These are phyloP conservation scores for Leccinum proliferum DNA, from an alignment of 1,284 basidiomycete species.

Conservation along the genomic window DNA sequence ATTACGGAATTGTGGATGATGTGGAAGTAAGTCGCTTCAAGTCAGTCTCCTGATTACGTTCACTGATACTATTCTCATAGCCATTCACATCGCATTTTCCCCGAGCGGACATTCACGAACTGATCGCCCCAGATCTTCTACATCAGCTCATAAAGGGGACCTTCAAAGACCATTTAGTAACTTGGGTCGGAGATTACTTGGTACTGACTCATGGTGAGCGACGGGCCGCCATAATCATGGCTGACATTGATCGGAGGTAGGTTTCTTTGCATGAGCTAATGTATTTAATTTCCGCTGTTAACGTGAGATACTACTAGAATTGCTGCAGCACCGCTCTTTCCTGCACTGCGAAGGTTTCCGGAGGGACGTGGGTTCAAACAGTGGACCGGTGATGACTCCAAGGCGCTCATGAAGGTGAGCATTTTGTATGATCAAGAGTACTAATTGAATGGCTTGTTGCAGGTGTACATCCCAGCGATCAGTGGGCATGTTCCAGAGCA, in stretches of 20 bases:
- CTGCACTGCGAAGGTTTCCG: not conserved
- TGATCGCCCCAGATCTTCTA: not conserved
- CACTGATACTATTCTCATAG: not conserved
- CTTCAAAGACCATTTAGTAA: constrained; percentile 1
- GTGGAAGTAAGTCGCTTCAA: not conserved
- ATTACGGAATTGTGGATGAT: not conserved
- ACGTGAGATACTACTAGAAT: not conserved
- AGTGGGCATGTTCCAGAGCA: not conserved
- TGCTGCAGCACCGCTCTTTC: not conserved
- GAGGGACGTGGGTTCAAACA: not conserved
- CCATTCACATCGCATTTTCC: not conserved
- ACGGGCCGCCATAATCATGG: not conserved
- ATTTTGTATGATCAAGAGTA: not conserved
- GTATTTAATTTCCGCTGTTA: not conserved
- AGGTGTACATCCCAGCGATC: constrained; percentile 1
- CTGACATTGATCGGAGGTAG: not conserved
- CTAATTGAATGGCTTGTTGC: not conserved
- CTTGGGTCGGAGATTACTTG: not conserved
- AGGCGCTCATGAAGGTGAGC: not conserved
- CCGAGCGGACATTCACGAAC: not conserved
- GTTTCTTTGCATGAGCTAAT: no score
- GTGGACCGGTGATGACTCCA: not conserved
- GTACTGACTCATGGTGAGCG: not conserved
- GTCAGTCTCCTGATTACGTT: no score
- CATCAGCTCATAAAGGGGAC: constrained; percentile 1